phyloP scores from a whole-genome alignment of 495 filamentous ascomycete genomes.

The Annulohypoxylon maeteangense region DNA sequence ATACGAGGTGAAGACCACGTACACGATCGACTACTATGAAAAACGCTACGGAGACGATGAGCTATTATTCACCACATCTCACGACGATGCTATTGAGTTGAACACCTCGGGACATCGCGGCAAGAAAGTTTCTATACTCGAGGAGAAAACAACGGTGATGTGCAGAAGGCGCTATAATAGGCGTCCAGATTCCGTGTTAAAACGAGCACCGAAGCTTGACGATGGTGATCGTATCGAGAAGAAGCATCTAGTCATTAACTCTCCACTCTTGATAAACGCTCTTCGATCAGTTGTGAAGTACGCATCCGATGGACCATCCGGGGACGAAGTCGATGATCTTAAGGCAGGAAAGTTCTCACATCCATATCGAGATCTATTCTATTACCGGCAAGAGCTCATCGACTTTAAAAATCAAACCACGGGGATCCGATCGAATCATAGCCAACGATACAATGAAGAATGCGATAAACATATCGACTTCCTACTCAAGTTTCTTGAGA shows the following conservation, averaged over 20 bases:
- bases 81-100: neutral
- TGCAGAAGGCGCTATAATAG: neutral
- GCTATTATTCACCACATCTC: neutral
- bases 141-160: slow-evolving; percentile 12
- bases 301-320: slow-evolving; percentile 11
- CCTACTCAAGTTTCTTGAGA: slow-evolving; percentile 13
- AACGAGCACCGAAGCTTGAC: neutral
- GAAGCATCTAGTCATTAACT: slow-evolving; percentile 13
- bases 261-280: slow-evolving; percentile 13
- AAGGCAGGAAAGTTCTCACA: neutral
- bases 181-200: neutral
- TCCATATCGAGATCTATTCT: slow-evolving; percentile 15
- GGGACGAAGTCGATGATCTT: neutral
- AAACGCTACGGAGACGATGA: slow-evolving; percentile 7
- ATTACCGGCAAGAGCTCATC: slow-evolving; percentile 10
- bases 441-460: slow-evolving; percentile 10
- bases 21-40: slow-evolving; percentile 9
- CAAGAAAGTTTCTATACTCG: neutral
- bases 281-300: slow-evolving; percentile 9
- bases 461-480: slow-evolving; percentile 13
- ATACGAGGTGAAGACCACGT: slow-evolving; percentile 9
- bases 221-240: slow-evolving; percentile 5
- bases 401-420: slow-evolving; percentile 3
- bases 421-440: slow-evolving; percentile 12
- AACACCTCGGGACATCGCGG: neutral